These are phyloP conservation scores for Phyllostachys edulis DNA, from an alignment of 176 grass and related monocot species.

Conservation along the genomic window DNA sequence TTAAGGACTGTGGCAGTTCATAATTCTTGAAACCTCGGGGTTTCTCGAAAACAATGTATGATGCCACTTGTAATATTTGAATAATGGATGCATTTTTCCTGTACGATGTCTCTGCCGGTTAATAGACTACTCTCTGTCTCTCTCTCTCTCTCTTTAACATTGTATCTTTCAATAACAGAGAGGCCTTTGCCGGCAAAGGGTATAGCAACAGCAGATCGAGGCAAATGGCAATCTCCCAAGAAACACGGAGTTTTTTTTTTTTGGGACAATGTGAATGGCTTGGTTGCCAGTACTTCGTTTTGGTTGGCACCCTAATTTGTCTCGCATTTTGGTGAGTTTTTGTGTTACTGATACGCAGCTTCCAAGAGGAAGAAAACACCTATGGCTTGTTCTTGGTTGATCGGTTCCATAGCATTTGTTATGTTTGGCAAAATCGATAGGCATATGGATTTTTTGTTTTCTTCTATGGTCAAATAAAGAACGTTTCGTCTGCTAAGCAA, in stretches of 20 bases:
- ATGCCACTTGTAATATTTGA: background rate
- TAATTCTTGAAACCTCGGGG: background rate
- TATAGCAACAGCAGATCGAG: background rate
- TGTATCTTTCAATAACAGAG: background rate
- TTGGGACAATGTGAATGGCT: background rate
- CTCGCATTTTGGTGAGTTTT: background rate
- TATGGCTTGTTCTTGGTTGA: background rate
- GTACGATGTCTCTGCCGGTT: background rate
- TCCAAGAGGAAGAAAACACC: constrained; percentile 21
- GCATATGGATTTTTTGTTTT: background rate
- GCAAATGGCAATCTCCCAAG: background rate
- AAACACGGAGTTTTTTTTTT: background rate
- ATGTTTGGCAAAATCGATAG: background rate
- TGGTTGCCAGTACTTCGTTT: background rate
- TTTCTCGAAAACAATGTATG: background rate
- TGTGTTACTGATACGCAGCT: background rate
- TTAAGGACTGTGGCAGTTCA: background rate
- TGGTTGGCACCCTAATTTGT: background rate
- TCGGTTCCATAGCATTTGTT: background rate
- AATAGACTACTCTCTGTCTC: background rate
- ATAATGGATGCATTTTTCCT: background rate
- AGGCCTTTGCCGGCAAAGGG: background rate
- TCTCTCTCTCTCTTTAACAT: background rate
- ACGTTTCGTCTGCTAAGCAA: background rate
- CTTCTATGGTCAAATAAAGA: background rate